Evolutionary conservation across 176 grass and related monocot genomes (phyloP).

Genomic region (Musa schizocarpa): DNA sequence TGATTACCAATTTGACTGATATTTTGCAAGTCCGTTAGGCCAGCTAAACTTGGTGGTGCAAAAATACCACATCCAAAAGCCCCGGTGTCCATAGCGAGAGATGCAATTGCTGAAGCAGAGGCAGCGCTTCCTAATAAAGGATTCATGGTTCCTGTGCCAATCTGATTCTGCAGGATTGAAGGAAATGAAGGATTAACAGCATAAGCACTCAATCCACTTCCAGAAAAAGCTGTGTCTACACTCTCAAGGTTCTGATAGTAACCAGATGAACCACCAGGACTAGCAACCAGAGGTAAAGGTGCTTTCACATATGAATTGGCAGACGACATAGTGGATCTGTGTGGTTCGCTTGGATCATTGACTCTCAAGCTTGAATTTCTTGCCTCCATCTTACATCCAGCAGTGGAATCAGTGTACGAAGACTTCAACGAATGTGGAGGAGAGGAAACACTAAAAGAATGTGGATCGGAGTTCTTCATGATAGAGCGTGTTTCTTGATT

Average conservation of each 20-base stretch:
- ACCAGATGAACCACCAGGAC: slow-evolving; percentile 57
- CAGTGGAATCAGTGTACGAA: slow-evolving; percentile 45
- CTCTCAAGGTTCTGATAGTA: slow-evolving; percentile 59
- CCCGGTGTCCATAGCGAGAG: slow-evolving; percentile 35
- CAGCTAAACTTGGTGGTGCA: slow-evolving; percentile 43
- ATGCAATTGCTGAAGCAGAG: slow-evolving; percentile 36
- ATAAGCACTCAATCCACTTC: slow-evolving; percentile 51
- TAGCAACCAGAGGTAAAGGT: slow-evolving; percentile 45
- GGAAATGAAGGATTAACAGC: slow-evolving; percentile 38
- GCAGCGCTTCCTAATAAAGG: slow-evolving; percentile 46
- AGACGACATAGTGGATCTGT: slow-evolving; percentile 33
- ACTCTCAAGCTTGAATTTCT: slow-evolving; percentile 34
- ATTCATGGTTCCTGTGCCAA: slow-evolving; percentile 37
- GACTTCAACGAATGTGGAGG: slow-evolving; percentile 36
- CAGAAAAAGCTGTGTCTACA: slow-evolving; percentile 45
- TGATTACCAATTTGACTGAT: slow-evolving; percentile 42
- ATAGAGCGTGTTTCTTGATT: slow-evolving; percentile 33
- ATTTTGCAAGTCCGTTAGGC: slow-evolving; percentile 45
- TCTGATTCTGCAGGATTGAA: slow-evolving; percentile 45
- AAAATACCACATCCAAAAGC: slow-evolving; percentile 39
- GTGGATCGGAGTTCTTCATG: slow-evolving; percentile 37
- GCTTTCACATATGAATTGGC: slow-evolving; percentile 53
- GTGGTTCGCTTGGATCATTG: slow-evolving; percentile 33
- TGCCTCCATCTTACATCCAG: slow-evolving; percentile 26
- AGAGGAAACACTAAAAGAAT: slow-evolving; percentile 42